Evolutionary conservation across 73 alveolate species (phyloP).

Genomic region (Paramecium sonneborni): DNA sequence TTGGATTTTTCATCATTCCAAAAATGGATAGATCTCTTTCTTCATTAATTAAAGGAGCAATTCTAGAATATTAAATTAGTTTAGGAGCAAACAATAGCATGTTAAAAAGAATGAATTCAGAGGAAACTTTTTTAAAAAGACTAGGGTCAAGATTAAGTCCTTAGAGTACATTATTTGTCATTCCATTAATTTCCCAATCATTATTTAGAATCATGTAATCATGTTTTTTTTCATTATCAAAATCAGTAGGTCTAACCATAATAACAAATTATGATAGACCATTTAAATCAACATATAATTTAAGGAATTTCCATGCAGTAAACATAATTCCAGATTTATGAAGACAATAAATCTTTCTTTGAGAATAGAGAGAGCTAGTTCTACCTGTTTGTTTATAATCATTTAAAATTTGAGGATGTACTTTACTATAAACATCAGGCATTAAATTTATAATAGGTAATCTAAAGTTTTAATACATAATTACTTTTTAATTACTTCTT

Average conservation of each 20-base stretch:
- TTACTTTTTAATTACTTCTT: slow-evolving; percentile 30
- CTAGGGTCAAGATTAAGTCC: not conserved
- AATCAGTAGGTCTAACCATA: slow-evolving; percentile 54
- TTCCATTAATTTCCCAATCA: slow-evolving; percentile 67
- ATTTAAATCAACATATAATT: slow-evolving; percentile 48
- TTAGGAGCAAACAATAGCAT: slow-evolving; percentile 16
- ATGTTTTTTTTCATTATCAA: slow-evolving; percentile 51
- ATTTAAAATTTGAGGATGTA: slow-evolving; percentile 32
- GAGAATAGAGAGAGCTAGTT: slow-evolving; percentile 43
- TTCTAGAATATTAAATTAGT: slow-evolving; percentile 32
- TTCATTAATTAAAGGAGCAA: not conserved
- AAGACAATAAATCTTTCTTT: slow-evolving; percentile 61
- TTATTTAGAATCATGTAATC: slow-evolving; percentile 50
- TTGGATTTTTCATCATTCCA: slow-evolving; percentile 35
- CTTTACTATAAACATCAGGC: slow-evolving; percentile 60
- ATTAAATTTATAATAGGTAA: not conserved
- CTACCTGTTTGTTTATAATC: slow-evolving; percentile 60
- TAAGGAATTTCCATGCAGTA: slow-evolving; percentile 68
- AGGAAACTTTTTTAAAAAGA: not conserved
- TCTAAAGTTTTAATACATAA: not conserved
- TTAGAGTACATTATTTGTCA: slow-evolving; percentile 20
- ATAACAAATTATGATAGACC: slow-evolving; percentile 60
- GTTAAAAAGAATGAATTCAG: not conserved
- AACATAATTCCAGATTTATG: slow-evolving; percentile 55
- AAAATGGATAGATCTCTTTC: not conserved